Evolutionary conservation across 2,329 filamentous ascomycete genomes (phyloP).

Genomic region (Claviceps purpurea): DNA sequence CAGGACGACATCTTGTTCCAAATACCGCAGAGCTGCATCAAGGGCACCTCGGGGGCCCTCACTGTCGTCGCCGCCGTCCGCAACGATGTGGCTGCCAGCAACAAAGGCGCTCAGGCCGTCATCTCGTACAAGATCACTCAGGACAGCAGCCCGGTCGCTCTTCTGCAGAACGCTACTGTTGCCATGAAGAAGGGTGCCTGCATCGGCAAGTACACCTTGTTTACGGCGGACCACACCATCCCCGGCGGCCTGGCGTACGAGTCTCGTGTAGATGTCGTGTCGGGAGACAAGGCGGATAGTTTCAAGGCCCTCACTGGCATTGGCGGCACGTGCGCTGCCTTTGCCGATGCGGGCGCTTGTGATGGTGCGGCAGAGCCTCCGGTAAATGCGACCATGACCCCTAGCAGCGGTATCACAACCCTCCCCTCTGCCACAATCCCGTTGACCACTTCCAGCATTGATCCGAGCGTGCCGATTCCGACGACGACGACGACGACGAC

Average conservation of each 20-base stretch:
- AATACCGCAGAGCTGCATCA: conserved; percentile 41
- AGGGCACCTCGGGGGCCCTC: conserved; percentile 26
- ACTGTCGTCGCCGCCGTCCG: conserved; percentile 35
- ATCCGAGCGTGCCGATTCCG: not conserved
- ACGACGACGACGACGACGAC: conserved; percentile 9
- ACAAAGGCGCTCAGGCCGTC: conserved; percentile 26
- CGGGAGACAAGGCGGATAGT: conserved; percentile 27
- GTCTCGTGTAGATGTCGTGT: conserved; percentile 31
- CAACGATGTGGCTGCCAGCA: conserved; percentile 27
- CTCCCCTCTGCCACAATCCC: conserved; percentile 4
- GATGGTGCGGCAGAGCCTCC: conserved; percentile 9
- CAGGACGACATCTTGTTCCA: conserved; percentile 43
- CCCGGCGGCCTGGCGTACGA: conserved; percentile 30
- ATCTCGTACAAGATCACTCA: conserved; percentile 31
- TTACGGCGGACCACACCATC: conserved; percentile 28
- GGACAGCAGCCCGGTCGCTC: conserved; percentile 28
- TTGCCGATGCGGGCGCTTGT: conserved; percentile 22
- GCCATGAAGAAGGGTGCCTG: conserved; percentile 29
- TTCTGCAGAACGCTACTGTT: conserved; percentile 23
- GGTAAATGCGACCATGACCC: conserved; percentile 7
- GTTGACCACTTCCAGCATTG: not conserved
- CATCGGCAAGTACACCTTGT: conserved; percentile 35
- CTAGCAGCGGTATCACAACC: conserved; percentile 4
- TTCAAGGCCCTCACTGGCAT: conserved; percentile 36
- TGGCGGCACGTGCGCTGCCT: conserved; percentile 28